Evolutionary conservation across 345 rosid genomes (phyloP).

Genomic region (Populus pruinosa): DNA sequence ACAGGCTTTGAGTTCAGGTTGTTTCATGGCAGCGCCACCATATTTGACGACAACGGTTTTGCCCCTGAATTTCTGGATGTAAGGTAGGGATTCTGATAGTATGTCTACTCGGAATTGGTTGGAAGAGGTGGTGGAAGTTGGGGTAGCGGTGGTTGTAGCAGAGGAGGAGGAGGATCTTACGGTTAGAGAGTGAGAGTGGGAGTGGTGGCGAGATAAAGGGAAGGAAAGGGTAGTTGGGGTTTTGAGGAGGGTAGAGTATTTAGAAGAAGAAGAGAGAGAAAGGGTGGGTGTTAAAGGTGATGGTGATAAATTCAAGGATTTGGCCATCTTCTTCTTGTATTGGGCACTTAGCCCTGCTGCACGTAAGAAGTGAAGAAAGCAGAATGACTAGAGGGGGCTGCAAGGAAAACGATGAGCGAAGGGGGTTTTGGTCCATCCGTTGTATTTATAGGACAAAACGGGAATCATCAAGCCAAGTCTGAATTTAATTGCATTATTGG

Average conservation of each 20-base stretch:
- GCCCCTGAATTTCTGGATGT: conserved; percentile 86
- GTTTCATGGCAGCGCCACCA: conserved; percentile 96
- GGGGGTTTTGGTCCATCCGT: neutral
- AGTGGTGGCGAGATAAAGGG: neutral
- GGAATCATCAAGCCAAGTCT: neutral
- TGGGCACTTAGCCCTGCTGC: neutral
- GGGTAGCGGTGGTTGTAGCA: neutral
- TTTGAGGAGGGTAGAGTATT: neutral
- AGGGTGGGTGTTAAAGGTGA: neutral
- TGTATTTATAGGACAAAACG: neutral
- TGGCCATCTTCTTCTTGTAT: neutral
- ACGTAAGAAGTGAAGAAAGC: neutral
- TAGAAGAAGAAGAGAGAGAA: neutral
- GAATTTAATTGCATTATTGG: too few species aligned
- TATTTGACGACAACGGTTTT: conserved; percentile 88
- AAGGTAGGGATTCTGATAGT: conserved; percentile 86
- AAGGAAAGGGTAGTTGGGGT: neutral
- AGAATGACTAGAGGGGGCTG: neutral
- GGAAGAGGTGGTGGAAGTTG: neutral
- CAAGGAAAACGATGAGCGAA: neutral
- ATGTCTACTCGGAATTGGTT: conserved; percentile 62
- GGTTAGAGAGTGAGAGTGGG: neutral
- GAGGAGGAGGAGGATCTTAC: conserved; percentile 1
- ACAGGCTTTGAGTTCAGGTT: conserved; percentile 60
- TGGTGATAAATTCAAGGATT: conserved; percentile 5